Evolutionary conservation across 2,329 filamentous ascomycete species (phyloP), one percentile per base, ranked within the genome.

Genomic region (Tolypocladium ophioglossoides): DNA sequence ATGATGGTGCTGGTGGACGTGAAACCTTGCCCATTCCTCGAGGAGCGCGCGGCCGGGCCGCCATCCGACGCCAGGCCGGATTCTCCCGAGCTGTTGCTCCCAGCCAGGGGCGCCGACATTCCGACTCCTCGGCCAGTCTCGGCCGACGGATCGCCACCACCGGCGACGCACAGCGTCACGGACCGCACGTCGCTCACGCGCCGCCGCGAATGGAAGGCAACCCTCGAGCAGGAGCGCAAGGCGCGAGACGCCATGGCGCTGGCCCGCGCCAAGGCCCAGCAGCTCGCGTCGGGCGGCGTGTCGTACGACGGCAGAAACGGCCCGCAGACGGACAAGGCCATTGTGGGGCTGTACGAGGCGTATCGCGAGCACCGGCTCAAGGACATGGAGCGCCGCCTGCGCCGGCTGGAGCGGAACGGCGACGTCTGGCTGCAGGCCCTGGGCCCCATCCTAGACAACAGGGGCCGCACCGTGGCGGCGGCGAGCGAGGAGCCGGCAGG

Each of bases 371-470:
- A 70, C 22, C 74, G 71, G 9, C 63, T 75, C 18, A 68, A 68
- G 27, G 77, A 80, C 40, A 73, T 78, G 64, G 75, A 78, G 57
- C 68, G 68, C 12, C 72, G 77, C 1, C 62, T 79, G 14, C 69
- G 71, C 8, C 66, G 68, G 18, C 67, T 79, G 2, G 77, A 80
- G 63, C 67, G 69, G 18, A 74, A 75, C 50, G 72, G 74, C 41
- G 74, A 78, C 40, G 63, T 73, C 3, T 74, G 74, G 71, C 62
- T 75, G 44, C 66, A 70, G 16, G 71, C 74, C 2, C 61, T 79
- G 30, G 64, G 73, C 2, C 72, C 75, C 4, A 66, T 79, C 4
- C 64, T 79, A 40, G 70, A 76, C 38, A 72, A 70, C 35, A 65
- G 79, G 35, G 72, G 73, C 59, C 64, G 67, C 24, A 67, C 65